Evolutionary conservation across 495 filamentous ascomycete genomes (phyloP).

Genomic region (Hypoxylon perforatum): DNA sequence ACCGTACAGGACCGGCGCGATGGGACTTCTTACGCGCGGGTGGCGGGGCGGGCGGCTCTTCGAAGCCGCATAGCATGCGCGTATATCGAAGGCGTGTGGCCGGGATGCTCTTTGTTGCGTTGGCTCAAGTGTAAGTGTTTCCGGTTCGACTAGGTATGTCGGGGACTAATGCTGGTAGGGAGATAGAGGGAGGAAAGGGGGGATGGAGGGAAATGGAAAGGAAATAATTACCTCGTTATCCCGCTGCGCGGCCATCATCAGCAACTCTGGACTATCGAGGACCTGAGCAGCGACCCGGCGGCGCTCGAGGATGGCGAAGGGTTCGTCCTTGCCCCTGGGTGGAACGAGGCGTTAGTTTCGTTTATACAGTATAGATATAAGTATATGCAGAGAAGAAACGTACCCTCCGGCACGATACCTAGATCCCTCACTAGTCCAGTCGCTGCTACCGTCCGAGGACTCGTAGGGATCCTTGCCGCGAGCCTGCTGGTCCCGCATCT

Average conservation of each 20-base stretch:
- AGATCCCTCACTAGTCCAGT: constrained; percentile 16
- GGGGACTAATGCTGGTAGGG: constrained; percentile 5
- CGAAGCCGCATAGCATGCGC: constrained; percentile 60
- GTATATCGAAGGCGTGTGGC: constrained; percentile 61
- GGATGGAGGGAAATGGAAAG: background rate
- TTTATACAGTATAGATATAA: background rate
- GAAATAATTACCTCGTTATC: constrained; percentile 54
- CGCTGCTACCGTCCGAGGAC: constrained; percentile 43
- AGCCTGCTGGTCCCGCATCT: constrained; percentile 64
- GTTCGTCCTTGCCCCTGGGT: constrained; percentile 29
- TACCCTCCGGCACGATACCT: constrained; percentile 22
- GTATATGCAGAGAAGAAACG: background rate
- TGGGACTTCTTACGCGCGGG: constrained; percentile 29
- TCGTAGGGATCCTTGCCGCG: constrained; percentile 63
- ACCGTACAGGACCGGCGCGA: constrained; percentile 8
- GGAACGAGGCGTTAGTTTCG: constrained; percentile 2
- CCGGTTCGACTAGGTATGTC: background rate
- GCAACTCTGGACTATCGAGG: constrained; percentile 61
- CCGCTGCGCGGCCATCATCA: constrained; percentile 64
- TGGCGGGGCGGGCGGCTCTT: constrained; percentile 37
- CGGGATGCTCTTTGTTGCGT: constrained; percentile 53
- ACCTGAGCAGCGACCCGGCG: constrained; percentile 57
- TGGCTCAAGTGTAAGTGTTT: background rate
- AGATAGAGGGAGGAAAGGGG: constrained; percentile 5
- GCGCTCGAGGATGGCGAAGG: constrained; percentile 47